Base-by-base conservation (phyloP, 257 asterid genomes). In the Ocimum tenuiflorum region DNA sequence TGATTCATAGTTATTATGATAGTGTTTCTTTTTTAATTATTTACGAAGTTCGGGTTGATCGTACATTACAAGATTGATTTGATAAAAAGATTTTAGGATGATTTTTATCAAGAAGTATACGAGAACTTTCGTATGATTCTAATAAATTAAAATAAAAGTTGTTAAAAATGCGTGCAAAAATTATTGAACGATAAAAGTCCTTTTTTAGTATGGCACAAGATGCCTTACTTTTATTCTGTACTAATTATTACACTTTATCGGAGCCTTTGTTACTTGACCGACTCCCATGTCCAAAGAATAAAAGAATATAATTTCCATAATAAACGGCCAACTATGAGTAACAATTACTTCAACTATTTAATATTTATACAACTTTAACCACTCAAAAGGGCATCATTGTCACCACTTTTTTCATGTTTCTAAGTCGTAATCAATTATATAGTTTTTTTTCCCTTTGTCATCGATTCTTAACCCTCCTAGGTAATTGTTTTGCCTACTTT, bases 191-290 rank as follows among this genome's bases (percentile, higher is more conserved):
- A 36, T 7, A 14, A 8, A 43, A 53, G 33, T 13, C 4, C 29
- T 58, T 8, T 41, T 64, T 9, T 2, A 23, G 62, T 39, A 23
- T n/a, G n/a, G 10, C 55, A 11, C 10, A 19, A 69, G 64, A 76
- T 76, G 67, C 72, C 59, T 72, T 59, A 29, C 71, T 60, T 76
- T 71, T 54, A 54, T 60, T 33, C 63, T 41, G 49, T 20, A 22
- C 23, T 60, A 60, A 60, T 70, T 27, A 65, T 60, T 42, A 60
- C 62, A 61, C 72, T 62, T 72, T 60, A 41, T 65, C 4, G 60
- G 71, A 73, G 52, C 77, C 73, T 77, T 45, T 68, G 63, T 52
- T 38, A 61, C 73, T 56, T 78, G 67, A 74, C 24, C 63, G 11
- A 74, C 63, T 70, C 76, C 13, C 18, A 45, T 13, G 17, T 24